Conservation (phyloP, 2,329 filamentous ascomycete species). For the Verruconis gallopava region DNA sequence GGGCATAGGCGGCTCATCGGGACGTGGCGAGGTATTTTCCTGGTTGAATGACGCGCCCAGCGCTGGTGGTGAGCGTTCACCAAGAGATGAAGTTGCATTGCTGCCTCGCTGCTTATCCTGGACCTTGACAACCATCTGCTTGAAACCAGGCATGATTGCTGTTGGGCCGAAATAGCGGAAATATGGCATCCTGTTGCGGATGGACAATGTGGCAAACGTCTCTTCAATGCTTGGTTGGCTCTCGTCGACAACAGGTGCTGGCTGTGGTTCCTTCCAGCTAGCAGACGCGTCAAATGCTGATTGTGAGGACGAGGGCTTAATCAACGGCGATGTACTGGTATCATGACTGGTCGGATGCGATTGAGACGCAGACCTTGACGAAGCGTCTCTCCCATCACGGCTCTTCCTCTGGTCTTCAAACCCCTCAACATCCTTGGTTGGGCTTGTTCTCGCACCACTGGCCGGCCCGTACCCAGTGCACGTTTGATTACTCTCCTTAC, state of each 20-base stretch:
- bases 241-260: too few species aligned
- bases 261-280: too few species aligned
- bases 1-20: constrained; percentile 32
- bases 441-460: constrained; percentile 22
- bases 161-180: constrained; percentile 86
- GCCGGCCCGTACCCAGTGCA: constrained; percentile 13
- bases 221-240: too few species aligned
- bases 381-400: too few species aligned
- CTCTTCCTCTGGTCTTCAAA: neutral
- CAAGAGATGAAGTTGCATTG: constrained; percentile 43
- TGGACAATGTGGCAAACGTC: constrained; percentile 37
- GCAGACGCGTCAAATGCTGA: too few species aligned
- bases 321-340: too few species aligned
- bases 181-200: constrained; percentile 61
- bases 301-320: too few species aligned
- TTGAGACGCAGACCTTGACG: too few species aligned
- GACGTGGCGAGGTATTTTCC: constrained; percentile 17
- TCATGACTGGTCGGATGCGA: too few species aligned
- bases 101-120: constrained; percentile 52
- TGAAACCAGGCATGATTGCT: constrained; percentile 82
- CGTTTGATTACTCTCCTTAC: constrained; percentile 22
- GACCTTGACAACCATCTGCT: constrained; percentile 78
- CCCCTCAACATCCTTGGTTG: constrained; percentile 16
- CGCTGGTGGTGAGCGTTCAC: constrained; percentile 16
- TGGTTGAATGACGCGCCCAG: constrained; percentile 13